A percentile compares a stretch with the other conserved stretches of the same genome.
phyloP scores from a whole-genome alignment of 805 yeast species.

The Kodamaea sagamina region DNA sequence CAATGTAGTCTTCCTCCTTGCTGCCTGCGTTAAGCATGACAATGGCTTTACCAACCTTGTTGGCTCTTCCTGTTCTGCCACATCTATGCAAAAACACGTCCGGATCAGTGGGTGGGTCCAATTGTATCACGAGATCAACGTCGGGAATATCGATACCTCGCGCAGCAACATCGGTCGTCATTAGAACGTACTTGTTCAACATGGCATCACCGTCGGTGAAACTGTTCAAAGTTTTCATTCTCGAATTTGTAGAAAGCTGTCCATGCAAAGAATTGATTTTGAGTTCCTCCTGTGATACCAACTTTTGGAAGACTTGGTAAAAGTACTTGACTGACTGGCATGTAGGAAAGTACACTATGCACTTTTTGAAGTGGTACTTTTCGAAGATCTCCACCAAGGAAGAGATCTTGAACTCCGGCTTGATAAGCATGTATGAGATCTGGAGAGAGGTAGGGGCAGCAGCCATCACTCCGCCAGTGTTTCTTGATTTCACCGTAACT shows the following conservation, averaged over 20 bases:
- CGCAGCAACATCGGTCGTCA: constrained; percentile 98
- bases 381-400: constrained; percentile 54
- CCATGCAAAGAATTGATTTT: constrained; percentile 83
- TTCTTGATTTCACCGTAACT: constrained; percentile 66
- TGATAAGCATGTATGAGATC: constrained; percentile 58
- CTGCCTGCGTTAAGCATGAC: constrained; percentile 67
- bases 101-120: constrained; percentile 94
- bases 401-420: constrained; percentile 64
- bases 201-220: constrained; percentile 52
- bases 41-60: constrained; percentile 75
- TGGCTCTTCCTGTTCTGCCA: constrained; percentile 95
- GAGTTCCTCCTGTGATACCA: constrained; percentile 37
- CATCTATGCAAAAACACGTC: constrained; percentile 90
- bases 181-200: constrained; percentile 55
- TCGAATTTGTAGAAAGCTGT: constrained; percentile 75
- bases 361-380: constrained; percentile 64
- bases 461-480: constrained; percentile 24
- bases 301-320: constrained; percentile 52
- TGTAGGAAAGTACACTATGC: constrained; percentile 91
- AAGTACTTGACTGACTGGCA: constrained; percentile 82
- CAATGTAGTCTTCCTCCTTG: constrained; percentile 81
- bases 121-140: constrained; percentile 89
- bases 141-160: constrained; percentile 95
- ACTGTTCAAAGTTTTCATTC: constrained; percentile 67
- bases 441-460: constrained; percentile 64